Evolutionary conservation across 2,329 filamentous ascomycete species (phyloP), one percentile per base, ranked within the genome.

Genomic region (Truncatella angustata): DNA sequence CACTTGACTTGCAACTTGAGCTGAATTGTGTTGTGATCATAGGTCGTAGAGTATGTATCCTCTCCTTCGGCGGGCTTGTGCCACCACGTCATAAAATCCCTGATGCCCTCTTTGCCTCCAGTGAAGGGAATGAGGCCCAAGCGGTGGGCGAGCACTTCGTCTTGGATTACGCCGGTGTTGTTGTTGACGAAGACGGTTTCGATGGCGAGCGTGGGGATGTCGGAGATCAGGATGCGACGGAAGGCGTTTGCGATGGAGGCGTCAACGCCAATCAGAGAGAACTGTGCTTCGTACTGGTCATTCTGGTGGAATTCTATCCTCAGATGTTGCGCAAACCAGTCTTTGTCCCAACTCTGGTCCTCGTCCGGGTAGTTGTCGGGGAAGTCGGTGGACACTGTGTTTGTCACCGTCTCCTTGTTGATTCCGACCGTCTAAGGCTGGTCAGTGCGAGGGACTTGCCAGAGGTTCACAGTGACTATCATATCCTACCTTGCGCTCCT

Each of bases 111-210:
- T 58, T 86, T 83, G 55, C 85, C 83, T 59, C 90, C 94, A 58
- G 86, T 88, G 61, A 99, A 86, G 16, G 95, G 94, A 50, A 99
- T 88, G 42, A 99, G 83, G 54, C 94, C 94, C 28, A 99, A 79
- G 40, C 94, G 83, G 69, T 94, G 90, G 14, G 92, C 87, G 48
- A 99, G 85, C 4, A 99, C 93, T 76, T 99, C 94, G 68, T 99
- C 94, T 70, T 97, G 93, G 64, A 99, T 94, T 32, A 99, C 91
- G 4, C 91, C 96, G 47, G 93, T 97, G 78, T 99, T 99, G 78
- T 97, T 95, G 68, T 90, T 83, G 58, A 97, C 86, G 74, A 88
- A 99, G 67, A 96, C 90, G 57, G 85, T 87, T 77, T 99, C 94
- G 64, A 99, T 92, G 60, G 95, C 94, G 42, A 99, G 81, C 2